A percentile compares a stretch with the other conserved stretches of the same genome.
phyloP scores from a whole-genome alignment of 2,329 filamentous ascomycete genomes.

The Talaromyces sp. region DNA sequence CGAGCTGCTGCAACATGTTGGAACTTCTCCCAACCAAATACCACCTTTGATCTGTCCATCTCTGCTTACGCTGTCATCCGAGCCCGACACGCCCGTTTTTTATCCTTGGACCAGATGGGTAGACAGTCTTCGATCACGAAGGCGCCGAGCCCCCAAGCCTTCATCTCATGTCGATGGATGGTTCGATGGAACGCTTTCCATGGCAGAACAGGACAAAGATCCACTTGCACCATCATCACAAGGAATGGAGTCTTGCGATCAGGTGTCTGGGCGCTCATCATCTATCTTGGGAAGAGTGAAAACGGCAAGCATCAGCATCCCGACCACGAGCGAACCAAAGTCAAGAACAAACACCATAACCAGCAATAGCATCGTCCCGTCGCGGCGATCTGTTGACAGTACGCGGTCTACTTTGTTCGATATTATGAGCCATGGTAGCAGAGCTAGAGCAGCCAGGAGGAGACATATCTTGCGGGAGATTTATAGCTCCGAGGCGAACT shows the following conservation, averaged over 20 bases:
- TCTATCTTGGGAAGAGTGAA: constrained; percentile 75
- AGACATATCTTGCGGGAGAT: constrained; percentile 79
- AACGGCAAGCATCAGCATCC: constrained; percentile 72
- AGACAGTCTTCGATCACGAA: constrained; percentile 28
- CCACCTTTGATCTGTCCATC: not conserved
- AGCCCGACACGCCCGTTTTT: constrained; percentile 1
- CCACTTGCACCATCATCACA: not conserved
- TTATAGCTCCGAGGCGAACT: constrained; percentile 78
- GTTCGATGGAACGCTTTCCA: constrained; percentile 21
- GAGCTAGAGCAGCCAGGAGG: constrained; percentile 66
- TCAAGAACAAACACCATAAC: constrained; percentile 56
- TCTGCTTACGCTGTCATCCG: not conserved
- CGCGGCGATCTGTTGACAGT: constrained; percentile 58
- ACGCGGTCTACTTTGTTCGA: constrained; percentile 39
- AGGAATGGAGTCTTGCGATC: constrained; percentile 45
- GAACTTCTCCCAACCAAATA: not conserved
- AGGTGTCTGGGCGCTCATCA: constrained; percentile 68
- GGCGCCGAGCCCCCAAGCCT: constrained; percentile 13
- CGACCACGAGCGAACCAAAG: constrained; percentile 62
- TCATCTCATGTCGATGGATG: constrained; percentile 32
- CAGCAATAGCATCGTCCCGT: constrained; percentile 34
- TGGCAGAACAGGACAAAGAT: not conserved
- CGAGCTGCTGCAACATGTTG: not conserved
- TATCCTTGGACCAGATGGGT: constrained; percentile 35
- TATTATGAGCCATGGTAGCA: constrained; percentile 61